Conservation (phyloP, 352 stramenopile species). For the Pythium chondricola region DNA sequence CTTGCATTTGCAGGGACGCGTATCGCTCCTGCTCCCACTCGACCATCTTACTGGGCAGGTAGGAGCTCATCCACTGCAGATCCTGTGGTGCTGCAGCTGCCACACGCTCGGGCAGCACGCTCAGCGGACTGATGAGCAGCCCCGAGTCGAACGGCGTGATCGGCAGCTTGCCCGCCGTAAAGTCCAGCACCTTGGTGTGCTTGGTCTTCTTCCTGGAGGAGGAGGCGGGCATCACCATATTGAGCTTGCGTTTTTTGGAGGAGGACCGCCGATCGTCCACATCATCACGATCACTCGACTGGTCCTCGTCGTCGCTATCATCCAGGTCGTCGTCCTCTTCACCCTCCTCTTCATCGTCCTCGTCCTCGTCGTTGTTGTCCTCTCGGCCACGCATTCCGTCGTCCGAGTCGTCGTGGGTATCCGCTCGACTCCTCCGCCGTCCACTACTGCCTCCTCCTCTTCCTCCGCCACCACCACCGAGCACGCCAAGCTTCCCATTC, state of each 20-base stretch:
- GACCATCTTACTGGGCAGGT: constrained; percentile 60
- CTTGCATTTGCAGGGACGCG: constrained; percentile 69
- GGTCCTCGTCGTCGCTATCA: constrained; percentile 18
- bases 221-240: constrained; percentile 19
- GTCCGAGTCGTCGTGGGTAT: constrained; percentile 10
- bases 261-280: constrained; percentile 8
- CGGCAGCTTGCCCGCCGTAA: constrained; percentile 53
- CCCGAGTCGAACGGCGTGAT: constrained; percentile 59
- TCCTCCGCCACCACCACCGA: neutral
- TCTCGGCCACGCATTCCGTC: too few species aligned
- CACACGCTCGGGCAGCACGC: constrained; percentile 57
- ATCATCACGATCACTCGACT: neutral
- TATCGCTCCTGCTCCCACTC: constrained; percentile 78
- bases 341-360: constrained; percentile 30
- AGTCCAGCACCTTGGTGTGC: constrained; percentile 53
- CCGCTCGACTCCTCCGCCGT: constrained; percentile 14
- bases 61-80: constrained; percentile 70
- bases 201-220: constrained; percentile 38
- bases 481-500: constrained; percentile 24
- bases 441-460: constrained; percentile 1
- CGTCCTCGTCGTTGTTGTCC: constrained; percentile 11
- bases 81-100: constrained; percentile 50
- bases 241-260: constrained; percentile 52
- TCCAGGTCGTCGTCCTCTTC: constrained; percentile 26
- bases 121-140: constrained; percentile 67